Evolutionary conservation across 2,329 filamentous ascomycete genomes (phyloP).

Genomic region (Apiospora sp.): DNA sequence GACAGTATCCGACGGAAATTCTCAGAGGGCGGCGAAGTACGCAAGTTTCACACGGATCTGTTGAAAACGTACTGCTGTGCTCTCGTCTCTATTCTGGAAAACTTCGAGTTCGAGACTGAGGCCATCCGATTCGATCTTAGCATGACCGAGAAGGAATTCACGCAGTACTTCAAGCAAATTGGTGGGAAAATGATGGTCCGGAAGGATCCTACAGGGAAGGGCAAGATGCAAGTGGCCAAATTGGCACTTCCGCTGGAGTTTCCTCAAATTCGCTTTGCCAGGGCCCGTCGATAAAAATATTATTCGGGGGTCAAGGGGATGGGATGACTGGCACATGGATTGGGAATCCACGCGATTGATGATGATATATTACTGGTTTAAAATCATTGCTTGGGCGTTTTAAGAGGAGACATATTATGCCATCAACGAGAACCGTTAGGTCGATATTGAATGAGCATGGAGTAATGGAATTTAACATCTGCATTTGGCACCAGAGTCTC

Average conservation of each 20-base stretch:
- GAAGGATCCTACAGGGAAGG: constrained; percentile 67
- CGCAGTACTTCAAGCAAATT: constrained; percentile 75
- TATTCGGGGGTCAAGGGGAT: neutral
- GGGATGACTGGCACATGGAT: neutral
- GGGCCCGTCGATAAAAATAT: neutral
- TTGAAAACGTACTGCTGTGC: constrained; percentile 77
- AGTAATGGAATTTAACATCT: neutral
- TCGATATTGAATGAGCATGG: neutral
- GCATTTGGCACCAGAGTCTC: neutral
- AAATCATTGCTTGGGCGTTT: constrained; percentile 19
- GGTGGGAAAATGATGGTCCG: constrained; percentile 72
- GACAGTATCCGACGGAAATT: constrained; percentile 76
- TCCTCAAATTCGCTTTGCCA: constrained; percentile 64
- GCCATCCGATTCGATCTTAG: constrained; percentile 76
- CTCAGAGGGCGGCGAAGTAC: constrained; percentile 68
- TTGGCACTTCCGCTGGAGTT: constrained; percentile 83
- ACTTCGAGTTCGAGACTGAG: constrained; percentile 74
- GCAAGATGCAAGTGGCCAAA: constrained; percentile 65
- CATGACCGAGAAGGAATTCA: constrained; percentile 74
- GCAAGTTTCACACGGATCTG: constrained; percentile 76
- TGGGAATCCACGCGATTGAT: neutral
- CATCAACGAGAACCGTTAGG: neutral
- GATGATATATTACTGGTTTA: neutral
- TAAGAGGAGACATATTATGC: neutral
- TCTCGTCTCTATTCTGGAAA: constrained; percentile 75